A percentile compares a stretch with the other conserved stretches of the same genome.
Conservation (phyloP, 2,329 filamentous ascomycete genomes). For the Mycosphaerella sp. region DNA sequence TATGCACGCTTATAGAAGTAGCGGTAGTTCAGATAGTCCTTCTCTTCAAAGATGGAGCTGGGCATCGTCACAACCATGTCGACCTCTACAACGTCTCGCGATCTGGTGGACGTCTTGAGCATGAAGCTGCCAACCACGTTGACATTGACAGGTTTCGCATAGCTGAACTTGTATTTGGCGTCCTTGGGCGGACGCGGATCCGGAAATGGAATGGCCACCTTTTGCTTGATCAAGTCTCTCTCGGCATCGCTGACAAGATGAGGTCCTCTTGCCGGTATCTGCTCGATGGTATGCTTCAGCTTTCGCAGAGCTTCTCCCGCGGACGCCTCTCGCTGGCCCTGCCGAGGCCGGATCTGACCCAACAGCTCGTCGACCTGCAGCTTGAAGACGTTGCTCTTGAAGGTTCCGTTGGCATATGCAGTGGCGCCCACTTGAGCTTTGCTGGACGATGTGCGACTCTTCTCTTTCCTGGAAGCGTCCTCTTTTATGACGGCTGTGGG, state of each 20-base stretch:
- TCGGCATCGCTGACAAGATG: constrained; percentile 59
- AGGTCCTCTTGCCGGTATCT: constrained; percentile 46
- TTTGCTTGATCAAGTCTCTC: constrained; percentile 59
- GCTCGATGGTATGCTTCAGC: constrained; percentile 53
- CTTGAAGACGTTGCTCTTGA: constrained; percentile 62
- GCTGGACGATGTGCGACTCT: constrained; percentile 5
- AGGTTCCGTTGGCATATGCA: constrained; percentile 48
- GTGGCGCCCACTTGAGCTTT: constrained; percentile 26
- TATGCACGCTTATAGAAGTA: constrained; percentile 95
- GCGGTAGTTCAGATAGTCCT: constrained; percentile 86
- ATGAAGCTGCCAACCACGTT: constrained; percentile 89
- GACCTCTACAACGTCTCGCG: constrained; percentile 47
- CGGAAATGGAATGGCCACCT: constrained; percentile 74
- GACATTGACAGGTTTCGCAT: constrained; percentile 65
- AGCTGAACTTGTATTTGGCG: constrained; percentile 74
- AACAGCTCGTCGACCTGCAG: constrained; percentile 60
- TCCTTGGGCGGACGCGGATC: constrained; percentile 69
- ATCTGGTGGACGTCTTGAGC: constrained; percentile 65
- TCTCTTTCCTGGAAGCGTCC: background rate
- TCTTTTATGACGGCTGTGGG: background rate
- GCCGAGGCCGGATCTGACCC: constrained; percentile 50
- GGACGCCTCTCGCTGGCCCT: constrained; percentile 50
- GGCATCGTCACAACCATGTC: constrained; percentile 90
- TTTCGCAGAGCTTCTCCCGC: constrained; percentile 50
- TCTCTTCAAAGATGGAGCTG: constrained; percentile 70